Evolutionary conservation across 805 yeast genomes (phyloP).

Genomic region (Scheffersomyces lignosus): DNA sequence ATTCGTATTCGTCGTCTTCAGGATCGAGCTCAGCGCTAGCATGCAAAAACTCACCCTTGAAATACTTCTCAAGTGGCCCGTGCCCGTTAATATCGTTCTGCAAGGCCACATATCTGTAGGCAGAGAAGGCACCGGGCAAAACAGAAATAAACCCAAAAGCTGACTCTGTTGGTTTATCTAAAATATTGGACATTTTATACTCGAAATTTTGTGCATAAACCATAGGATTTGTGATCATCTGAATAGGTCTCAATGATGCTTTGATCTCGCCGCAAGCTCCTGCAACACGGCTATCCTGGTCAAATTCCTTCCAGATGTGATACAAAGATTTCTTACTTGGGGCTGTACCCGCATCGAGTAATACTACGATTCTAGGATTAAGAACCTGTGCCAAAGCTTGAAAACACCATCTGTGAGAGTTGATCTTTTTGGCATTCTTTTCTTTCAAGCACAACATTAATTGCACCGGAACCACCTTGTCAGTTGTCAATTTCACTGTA

Average conservation of each 20-base stretch:
- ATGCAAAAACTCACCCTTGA: slow-evolving; percentile 86
- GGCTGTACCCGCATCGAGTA: slow-evolving; percentile 92
- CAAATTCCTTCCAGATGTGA: slow-evolving; percentile 84
- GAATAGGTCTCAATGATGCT: slow-evolving; percentile 52
- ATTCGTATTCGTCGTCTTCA: slow-evolving; percentile 29
- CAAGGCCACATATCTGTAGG: slow-evolving; percentile 83
- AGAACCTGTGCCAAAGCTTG: slow-evolving; percentile 86
- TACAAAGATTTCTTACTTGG: slow-evolving; percentile 84
- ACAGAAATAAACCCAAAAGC: slow-evolving; percentile 94
- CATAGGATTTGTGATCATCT: slow-evolving; percentile 69
- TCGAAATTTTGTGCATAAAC: slow-evolving; percentile 97
- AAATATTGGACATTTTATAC: slow-evolving; percentile 90
- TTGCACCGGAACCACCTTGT: slow-evolving; percentile 62
- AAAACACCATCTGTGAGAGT: slow-evolving; percentile 96
- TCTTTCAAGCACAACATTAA: slow-evolving; percentile 88
- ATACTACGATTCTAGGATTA: slow-evolving; percentile 77
- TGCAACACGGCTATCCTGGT: slow-evolving; percentile 73
- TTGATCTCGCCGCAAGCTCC: slow-evolving; percentile 98
- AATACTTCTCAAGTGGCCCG: slow-evolving; percentile 85
- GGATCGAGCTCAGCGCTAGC: slow-evolving; percentile 49
- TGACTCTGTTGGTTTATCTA: slow-evolving; percentile 95
- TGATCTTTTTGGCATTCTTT: slow-evolving; percentile 83
- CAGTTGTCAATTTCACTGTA: slow-evolving; percentile 18
- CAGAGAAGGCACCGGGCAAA: slow-evolving; percentile 95
- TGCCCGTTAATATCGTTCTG: slow-evolving; percentile 62